phyloP scores from a whole-genome alignment of 345 rosid species.

The Linum lewisii region DNA sequence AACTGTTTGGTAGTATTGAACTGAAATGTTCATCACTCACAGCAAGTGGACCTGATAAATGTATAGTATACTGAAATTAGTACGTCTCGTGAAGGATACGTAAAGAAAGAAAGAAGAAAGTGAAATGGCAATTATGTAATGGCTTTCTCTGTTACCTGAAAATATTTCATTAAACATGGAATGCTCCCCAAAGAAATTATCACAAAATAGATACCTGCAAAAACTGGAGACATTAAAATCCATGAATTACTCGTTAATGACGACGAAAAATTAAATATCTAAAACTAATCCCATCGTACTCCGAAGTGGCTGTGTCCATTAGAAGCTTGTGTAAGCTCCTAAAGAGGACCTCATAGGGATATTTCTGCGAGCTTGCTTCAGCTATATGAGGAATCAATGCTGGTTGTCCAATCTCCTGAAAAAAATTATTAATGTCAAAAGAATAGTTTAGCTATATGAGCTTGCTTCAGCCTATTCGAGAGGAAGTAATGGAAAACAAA shows the following conservation, averaged over 20 bases:
- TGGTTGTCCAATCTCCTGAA: constrained; percentile 98
- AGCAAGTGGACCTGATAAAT: constrained; percentile 78
- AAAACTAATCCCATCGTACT: constrained; percentile 41
- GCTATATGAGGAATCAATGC: constrained; percentile 98
- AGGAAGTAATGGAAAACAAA: background rate
- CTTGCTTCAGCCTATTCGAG: too few relatives aligned
- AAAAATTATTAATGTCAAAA: constrained; percentile 6
- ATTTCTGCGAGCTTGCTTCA: constrained; percentile 86
- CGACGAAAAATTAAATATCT: constrained; percentile 12
- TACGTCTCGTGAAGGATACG: background rate
- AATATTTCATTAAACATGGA: constrained; percentile 79
- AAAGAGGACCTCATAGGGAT: constrained; percentile 96
- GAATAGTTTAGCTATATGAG: background rate
- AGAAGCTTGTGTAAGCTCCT: constrained; percentile 93
- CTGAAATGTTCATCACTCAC: constrained; percentile 90
- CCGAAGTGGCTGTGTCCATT: constrained; percentile 99
- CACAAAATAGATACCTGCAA: constrained; percentile 86
- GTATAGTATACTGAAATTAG: constrained; percentile 3
- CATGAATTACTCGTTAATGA: background rate
- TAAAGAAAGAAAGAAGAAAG: background rate
- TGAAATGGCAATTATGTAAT: background rate
- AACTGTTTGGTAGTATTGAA: constrained; percentile 74
- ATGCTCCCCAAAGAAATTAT: constrained; percentile 95
- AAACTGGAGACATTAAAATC: background rate
- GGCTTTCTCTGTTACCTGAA: constrained; percentile 43